phyloP scores from a whole-genome alignment of 208 protist genomes.

The Trypanosoma mega region DNA sequence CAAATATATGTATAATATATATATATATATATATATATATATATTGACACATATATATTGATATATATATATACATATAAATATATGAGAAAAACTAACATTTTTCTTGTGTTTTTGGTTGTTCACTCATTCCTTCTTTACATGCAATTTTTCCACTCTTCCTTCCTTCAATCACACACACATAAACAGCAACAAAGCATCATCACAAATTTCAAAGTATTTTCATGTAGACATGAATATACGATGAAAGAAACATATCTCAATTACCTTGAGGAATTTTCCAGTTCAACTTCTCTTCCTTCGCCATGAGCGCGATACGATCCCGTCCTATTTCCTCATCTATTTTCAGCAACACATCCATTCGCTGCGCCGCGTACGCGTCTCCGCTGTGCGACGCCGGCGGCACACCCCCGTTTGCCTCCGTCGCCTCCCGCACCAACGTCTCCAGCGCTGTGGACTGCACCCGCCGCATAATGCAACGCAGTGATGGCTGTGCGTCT shows the following conservation, averaged over 20 bases:
- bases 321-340: constrained; percentile 28
- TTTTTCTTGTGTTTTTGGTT: neutral
- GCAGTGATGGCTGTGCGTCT: constrained; percentile 15
- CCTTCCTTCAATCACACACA: neutral
- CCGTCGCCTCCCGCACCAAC: constrained; percentile 14
- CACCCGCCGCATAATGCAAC: constrained; percentile 28
- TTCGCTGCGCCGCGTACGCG: constrained; percentile 30
- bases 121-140: neutral
- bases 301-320: constrained; percentile 15
- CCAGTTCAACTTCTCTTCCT: constrained; percentile 24
- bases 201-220: too few species aligned
- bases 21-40: too few species aligned
- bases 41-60: too few species aligned
- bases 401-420: neutral
- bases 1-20: too few species aligned
- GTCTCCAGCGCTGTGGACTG: constrained; percentile 22
- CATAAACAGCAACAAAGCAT: neutral
- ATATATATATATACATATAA: too few species aligned
- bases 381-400: constrained; percentile 4
- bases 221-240: constrained; percentile 1
- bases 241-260: constrained; percentile 4
- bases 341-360: constrained; percentile 30
- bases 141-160: neutral
- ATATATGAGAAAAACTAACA: constrained; percentile 9
- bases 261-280: constrained; percentile 20